Conservation (phyloP, 768 basidiomycete genomes). For the Coprinopsis sp. region DNA sequence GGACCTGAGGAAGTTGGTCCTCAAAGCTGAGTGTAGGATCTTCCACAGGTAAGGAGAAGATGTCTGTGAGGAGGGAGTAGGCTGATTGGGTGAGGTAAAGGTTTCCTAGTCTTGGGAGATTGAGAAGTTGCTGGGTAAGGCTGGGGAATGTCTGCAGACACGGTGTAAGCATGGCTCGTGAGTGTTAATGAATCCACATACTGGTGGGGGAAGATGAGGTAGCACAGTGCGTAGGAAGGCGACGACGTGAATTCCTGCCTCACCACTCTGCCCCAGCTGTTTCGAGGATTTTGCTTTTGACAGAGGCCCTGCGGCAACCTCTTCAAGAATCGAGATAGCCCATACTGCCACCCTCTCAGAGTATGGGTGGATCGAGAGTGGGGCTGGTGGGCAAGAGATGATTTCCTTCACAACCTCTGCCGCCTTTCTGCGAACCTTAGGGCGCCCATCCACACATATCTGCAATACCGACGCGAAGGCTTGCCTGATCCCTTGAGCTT, state of each 20-base stretch:
- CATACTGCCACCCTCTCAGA: constrained; percentile 77
- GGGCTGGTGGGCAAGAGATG: constrained; percentile 70
- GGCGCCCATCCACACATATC: constrained; percentile 79
- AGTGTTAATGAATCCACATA: constrained; percentile 36
- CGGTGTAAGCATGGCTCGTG: not conserved
- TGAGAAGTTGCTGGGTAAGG: constrained; percentile 68
- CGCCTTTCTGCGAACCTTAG: constrained; percentile 91
- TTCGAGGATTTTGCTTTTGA: constrained; percentile 56
- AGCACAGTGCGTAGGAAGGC: constrained; percentile 65
- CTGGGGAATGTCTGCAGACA: constrained; percentile 57
- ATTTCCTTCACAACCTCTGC: constrained; percentile 81
- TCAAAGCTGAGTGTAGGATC: constrained; percentile 46
- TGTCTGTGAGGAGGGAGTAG: constrained; percentile 80
- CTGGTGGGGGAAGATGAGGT: constrained; percentile 58
- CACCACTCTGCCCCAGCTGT: constrained; percentile 52
- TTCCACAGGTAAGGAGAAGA: constrained; percentile 55
- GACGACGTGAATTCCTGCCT: constrained; percentile 75
- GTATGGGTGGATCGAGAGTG: constrained; percentile 81
- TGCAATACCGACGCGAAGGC: constrained; percentile 82
- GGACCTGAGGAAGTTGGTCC: constrained; percentile 54
- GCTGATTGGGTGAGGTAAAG: constrained; percentile 85
- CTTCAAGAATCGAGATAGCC: constrained; percentile 61
- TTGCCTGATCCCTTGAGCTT: constrained; percentile 64
- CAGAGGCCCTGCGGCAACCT: constrained; percentile 58
- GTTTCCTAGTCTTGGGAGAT: constrained; percentile 82